These are phyloP conservation scores for Beta vulgaris DNA, from an alignment of 148 eudicot genomes.

Conservation along the genomic window DNA sequence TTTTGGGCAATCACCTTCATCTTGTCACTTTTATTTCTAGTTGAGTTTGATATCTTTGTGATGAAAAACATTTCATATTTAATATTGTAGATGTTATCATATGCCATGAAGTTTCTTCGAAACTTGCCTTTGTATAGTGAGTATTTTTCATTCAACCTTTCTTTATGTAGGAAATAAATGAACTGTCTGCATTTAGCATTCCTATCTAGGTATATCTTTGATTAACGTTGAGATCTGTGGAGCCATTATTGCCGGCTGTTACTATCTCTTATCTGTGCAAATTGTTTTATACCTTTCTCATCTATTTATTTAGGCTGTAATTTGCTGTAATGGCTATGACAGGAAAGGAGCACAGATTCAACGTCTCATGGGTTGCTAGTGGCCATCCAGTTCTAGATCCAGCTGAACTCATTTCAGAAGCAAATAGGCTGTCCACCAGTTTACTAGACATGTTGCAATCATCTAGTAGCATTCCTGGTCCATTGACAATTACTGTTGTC, in stretches of 20 bases:
- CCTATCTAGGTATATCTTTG: background rate
- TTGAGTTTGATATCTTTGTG: background rate
- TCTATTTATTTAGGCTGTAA: constrained; percentile 11
- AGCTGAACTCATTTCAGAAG: constrained; percentile 54
- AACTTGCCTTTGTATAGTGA: background rate
- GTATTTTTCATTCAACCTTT: constrained; percentile 9
- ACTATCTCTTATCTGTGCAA: background rate
- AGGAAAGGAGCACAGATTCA: constrained; percentile 48
- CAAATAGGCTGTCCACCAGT: constrained; percentile 46
- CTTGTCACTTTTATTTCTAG: background rate
- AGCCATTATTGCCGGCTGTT: background rate
- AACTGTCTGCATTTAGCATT: background rate
- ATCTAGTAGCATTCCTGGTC: constrained; percentile 64
- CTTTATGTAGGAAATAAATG: background rate
- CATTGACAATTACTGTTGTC: constrained; percentile 65
- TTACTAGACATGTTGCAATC: constrained; percentile 60
- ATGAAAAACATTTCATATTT: background rate
- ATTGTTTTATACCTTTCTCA: background rate
- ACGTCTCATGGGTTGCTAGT: constrained; percentile 61
- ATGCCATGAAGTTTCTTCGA: background rate
- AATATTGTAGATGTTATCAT: background rate
- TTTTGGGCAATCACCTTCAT: background rate
- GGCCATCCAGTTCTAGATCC: constrained; percentile 76
- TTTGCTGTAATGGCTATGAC: constrained; percentile 24
- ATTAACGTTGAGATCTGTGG: background rate